Evolutionary conservation across 31 red algal species (phyloP).

Genomic region (Asparagopsis taxiformis): DNA sequence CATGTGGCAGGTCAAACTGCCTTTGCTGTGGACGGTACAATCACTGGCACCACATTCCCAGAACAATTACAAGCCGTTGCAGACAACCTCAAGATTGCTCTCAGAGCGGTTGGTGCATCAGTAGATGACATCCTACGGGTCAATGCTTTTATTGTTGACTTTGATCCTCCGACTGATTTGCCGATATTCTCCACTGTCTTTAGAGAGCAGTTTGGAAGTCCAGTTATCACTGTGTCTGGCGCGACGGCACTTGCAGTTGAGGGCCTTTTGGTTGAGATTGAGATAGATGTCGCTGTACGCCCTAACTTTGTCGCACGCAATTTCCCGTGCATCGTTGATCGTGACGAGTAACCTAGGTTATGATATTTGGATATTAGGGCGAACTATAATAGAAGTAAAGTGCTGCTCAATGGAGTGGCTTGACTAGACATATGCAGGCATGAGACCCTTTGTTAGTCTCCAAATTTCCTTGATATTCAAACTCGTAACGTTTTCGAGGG

Average conservation of each 20-base stretch:
- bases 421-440: no score
- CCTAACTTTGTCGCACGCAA: no score
- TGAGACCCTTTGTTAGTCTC: no score
- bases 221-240: constrained; percentile 15
- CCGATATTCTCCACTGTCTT: not conserved
- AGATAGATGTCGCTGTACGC: constrained; percentile 34
- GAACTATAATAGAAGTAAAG: no score
- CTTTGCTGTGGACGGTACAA: constrained; percentile 12
- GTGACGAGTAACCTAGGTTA: no score
- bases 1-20: constrained; percentile 38
- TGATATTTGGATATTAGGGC: no score
- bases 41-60: constrained; percentile 14
- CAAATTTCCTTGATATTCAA: no score
- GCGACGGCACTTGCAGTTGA: constrained; percentile 13
- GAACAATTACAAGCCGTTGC: constrained; percentile 22
- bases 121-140: constrained; percentile 17
- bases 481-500: no score
- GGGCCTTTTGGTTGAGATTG: constrained; percentile 47
- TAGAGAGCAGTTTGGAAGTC: constrained; percentile 21
- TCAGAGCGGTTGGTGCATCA: constrained; percentile 12
- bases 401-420: no score
- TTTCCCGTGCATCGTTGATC: no score
- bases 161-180: constrained; percentile 16
- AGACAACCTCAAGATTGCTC: constrained; percentile 6
- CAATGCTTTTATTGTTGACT: constrained; percentile 31